phyloP scores from a whole-genome alignment of 2,329 filamentous ascomycete species.

The Mariannaea sp. region DNA sequence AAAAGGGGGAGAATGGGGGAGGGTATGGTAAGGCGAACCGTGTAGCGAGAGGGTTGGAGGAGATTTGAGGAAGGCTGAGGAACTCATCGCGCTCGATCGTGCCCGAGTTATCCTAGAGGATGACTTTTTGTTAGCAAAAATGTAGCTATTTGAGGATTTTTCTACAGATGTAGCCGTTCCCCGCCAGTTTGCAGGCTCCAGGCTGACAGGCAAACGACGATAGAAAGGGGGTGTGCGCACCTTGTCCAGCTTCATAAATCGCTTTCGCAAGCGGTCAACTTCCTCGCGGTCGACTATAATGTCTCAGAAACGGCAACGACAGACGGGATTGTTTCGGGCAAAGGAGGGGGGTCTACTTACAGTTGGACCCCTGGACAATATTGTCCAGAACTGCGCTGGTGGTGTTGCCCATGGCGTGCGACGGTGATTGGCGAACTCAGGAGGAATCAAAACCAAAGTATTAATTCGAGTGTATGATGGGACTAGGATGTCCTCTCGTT shows the following conservation, averaged over 20 bases:
- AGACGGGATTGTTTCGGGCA: conserved; percentile 6
- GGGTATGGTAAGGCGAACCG: conserved; percentile 58
- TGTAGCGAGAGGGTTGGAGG: conserved; percentile 94
- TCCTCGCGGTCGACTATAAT: conserved; percentile 89
- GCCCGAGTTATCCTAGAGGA: conserved; percentile 84
- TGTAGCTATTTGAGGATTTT: background rate
- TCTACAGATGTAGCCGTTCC: background rate
- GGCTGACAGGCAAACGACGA: conserved; percentile 5
- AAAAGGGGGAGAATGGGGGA: no score
- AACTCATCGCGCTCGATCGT: conserved; percentile 99
- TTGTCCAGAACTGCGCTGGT: conserved; percentile 83
- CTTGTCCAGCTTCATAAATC: conserved; percentile 99
- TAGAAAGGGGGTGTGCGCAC: conserved; percentile 52
- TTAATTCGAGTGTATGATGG: background rate
- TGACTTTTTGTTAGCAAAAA: conserved; percentile 10
- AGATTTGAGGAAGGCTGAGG: conserved; percentile 94
- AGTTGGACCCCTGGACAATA: conserved; percentile 96
- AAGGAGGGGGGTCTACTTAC: conserved; percentile 61
- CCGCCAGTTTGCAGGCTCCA: background rate
- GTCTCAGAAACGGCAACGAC: background rate
- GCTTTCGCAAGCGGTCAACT: conserved; percentile 91
- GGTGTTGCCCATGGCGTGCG: conserved; percentile 66
- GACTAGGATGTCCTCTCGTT: background rate
- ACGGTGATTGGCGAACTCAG: background rate
- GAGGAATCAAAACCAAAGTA: background rate